phyloP scores from a whole-genome alignment of 2,329 filamentous ascomycete species.

The Neopestalotiopsis rosae region DNA sequence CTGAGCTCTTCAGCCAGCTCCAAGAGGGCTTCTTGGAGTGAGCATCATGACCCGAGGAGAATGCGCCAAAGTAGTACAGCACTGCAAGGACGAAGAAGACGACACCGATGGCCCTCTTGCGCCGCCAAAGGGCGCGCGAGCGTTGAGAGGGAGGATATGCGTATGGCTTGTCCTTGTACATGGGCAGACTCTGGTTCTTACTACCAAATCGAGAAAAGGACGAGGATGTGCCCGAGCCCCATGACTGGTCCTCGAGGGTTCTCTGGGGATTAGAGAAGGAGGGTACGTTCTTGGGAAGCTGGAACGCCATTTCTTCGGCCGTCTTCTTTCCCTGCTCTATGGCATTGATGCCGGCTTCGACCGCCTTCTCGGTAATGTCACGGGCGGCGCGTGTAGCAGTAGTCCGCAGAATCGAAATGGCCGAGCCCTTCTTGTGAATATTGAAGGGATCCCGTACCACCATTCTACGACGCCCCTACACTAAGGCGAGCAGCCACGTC shows the following conservation, averaged over 20 bases:
- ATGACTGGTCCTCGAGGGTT: constrained; percentile 68
- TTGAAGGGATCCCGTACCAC: constrained; percentile 53
- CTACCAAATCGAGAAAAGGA: constrained; percentile 37
- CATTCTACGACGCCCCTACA: constrained; percentile 29
- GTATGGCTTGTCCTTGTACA: constrained; percentile 99
- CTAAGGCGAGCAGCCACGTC: neutral
- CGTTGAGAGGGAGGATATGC: constrained; percentile 66
- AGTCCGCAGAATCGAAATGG: constrained; percentile 49
- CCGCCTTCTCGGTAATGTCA: constrained; percentile 52
- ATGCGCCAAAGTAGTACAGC: constrained; percentile 74
- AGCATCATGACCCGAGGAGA: constrained; percentile 45
- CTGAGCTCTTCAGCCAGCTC: constrained; percentile 60
- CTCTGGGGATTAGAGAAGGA: constrained; percentile 70
- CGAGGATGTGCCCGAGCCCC: constrained; percentile 47
- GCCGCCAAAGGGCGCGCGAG: constrained; percentile 64
- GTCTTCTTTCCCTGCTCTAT: constrained; percentile 47
- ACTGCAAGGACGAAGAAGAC: constrained; percentile 58
- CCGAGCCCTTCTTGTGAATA: constrained; percentile 39
- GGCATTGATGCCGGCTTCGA: constrained; percentile 54
- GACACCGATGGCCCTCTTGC: constrained; percentile 64
- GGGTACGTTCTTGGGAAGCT: constrained; percentile 72
- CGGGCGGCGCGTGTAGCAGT: constrained; percentile 51
- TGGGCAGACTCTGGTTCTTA: constrained; percentile 69
- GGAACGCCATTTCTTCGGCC: constrained; percentile 65
- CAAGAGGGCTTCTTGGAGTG: constrained; percentile 45